Evolutionary conservation across 495 filamentous ascomycete species (phyloP).

Genomic region (Endocarpon pusillum): DNA sequence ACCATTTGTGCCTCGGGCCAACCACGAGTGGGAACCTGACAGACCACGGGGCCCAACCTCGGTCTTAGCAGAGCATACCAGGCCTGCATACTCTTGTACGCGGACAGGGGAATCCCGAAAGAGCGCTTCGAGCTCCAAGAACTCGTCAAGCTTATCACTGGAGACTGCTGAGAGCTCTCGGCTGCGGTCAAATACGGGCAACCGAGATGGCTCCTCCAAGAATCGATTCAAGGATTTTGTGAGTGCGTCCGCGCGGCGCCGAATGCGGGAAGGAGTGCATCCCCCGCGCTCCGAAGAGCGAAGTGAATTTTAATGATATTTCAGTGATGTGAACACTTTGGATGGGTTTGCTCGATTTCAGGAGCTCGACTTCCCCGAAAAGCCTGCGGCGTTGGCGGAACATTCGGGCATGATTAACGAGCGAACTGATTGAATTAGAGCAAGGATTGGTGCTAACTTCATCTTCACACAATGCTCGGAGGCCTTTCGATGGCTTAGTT

Average conservation of each 20-base stretch:
- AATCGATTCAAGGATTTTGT: conserved; percentile 33
- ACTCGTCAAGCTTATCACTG: conserved; percentile 30
- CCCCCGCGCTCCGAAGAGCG: conserved; percentile 22
- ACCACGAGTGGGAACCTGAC: conserved; percentile 24
- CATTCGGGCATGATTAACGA: no score
- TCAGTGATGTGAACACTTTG: no score
- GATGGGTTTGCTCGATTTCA: no score
- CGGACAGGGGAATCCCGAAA: conserved; percentile 26
- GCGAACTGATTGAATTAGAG: no score
- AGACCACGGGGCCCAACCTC: conserved; percentile 36
- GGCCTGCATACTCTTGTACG: conserved; percentile 24
- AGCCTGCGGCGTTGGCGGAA: no score
- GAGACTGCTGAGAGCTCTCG: conserved; percentile 25
- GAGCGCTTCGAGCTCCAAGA: conserved; percentile 30
- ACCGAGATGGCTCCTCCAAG: conserved; percentile 28
- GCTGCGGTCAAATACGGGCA: conserved; percentile 25
- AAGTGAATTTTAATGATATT: conserved; percentile 17
- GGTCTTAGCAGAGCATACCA: conserved; percentile 31
- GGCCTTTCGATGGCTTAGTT: no score
- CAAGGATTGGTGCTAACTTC: no score
- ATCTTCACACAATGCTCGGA: no score
- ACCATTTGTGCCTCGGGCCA: conserved; percentile 26
- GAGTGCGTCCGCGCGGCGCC: conserved; percentile 25
- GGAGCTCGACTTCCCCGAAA: no score
- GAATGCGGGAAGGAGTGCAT: conserved; percentile 27